Base-by-base conservation (phyloP, 164 flowering plant species). In the Sextonia rubra region DNA sequence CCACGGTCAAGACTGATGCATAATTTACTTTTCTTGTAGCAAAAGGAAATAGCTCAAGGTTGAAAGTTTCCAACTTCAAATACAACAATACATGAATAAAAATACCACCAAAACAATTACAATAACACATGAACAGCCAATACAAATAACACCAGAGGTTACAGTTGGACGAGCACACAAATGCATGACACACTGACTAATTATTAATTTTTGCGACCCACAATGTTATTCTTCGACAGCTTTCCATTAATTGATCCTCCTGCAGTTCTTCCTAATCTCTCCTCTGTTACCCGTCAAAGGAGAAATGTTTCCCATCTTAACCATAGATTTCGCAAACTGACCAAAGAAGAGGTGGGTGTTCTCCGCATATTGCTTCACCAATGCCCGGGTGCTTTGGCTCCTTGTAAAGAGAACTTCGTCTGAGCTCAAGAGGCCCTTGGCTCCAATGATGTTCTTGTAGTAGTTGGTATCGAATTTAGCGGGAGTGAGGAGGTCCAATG, bases 281-380 rank as follows among this genome's bases (percentile, higher is more conserved):
- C 99, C 99, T 74, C 68, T 86, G 0, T 74, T 73, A 0, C 97
- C 97, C 1, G 90, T 90, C 85, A 93, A 72, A 2, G 99, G 99
- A 27, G 87, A 70, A 65, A 93, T 88, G 66, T 90, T 95, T 37
- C 93, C 92, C 98, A 95, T 87, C 84, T 85, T 91, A 22, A 95
- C 74, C 91, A 95, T 95, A 3, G 99, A 95, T 76, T 82, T 78
- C 3, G 97, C 91, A 44, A 95, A 95, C 25, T 95, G 99, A 81
- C 89, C 65, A 24, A 91, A 85, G 91, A 95, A 95, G 58, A 83
- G 75, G 72, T 80, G 83, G 7, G 69, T 76, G 73, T 89, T 81
- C 71, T 73, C 82, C 0, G 99, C 97, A 76, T 91, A 95, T 48
- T 68, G 22, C 89, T 88, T 88, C 76, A 95, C 99, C 58, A 91